Base-by-base conservation (phyloP, 2,329 filamentous ascomycete species). In the Diaporthe destruens region DNA sequence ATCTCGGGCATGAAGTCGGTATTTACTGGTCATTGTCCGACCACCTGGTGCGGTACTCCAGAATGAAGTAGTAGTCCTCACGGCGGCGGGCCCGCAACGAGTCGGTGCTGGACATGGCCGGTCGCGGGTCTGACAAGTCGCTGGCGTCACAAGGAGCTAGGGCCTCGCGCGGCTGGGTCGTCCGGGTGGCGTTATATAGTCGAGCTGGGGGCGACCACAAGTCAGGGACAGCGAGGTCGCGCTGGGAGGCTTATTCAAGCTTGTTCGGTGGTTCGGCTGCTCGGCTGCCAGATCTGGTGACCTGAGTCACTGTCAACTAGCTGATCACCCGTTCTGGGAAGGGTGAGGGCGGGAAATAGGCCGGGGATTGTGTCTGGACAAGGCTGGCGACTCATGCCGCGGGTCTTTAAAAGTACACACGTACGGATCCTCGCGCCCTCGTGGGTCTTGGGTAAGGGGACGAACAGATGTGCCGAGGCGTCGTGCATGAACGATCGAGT, bases 11-110 rank as follows among this genome's bases (percentile, higher is more conserved):
- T 44, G 56, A 44, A 29, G 29, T 44, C 23, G 39, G 49, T 44
- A 71, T 67, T 70, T 39, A 67, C 75, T 75, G 54, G 74, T 73
- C 74, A 66, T 67, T 76, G 56, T 76, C 84, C 79, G 78, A 95
- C 95, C 95, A 98, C 90, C 95, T 85, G 74, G 95, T 97, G 71
- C 94, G 88, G 80, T 97, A 97, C 76, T 96, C 93, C 36, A 96
- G 87, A 54, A 91, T 85, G 80, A 92, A 97, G 61, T 87, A 86
- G 82, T 98, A 98, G 82, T 98, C 94, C 51, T 84, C 84, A 74
- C 94, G 88, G 59, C 83, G 87, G 61, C 92, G 89, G 74, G 84
- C 84, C 82, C 93, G 95, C 63, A 90, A 84, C 44, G 81, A 74
- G 14, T 78, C 78, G 56, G 78, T 76, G 23, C 76, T 75, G 14